phyloP scores from a whole-genome alignment of 768 basidiomycete species.

The Trametes punicea region DNA sequence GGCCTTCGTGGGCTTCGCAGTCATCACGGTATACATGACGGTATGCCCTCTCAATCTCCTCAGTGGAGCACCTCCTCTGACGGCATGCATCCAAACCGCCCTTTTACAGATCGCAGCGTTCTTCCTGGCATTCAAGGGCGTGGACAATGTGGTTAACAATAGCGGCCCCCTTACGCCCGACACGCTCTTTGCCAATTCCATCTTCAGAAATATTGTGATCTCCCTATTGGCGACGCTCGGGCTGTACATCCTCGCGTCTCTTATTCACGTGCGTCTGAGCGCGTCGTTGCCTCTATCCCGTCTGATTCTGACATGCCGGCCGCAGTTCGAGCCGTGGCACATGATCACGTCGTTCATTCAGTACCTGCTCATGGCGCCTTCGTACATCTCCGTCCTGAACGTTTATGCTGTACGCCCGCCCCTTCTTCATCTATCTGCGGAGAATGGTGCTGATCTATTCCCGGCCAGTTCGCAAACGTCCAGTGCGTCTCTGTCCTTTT shows the following conservation, averaged over 20 bases:
- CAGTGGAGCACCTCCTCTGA: constrained; percentile 2
- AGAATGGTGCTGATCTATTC: constrained; percentile 3
- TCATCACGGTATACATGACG: constrained; percentile 97
- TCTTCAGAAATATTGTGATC: constrained; percentile 83
- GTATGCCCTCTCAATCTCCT: constrained; percentile 37
- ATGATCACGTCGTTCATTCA: constrained; percentile 97
- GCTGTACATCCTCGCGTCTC: constrained; percentile 76
- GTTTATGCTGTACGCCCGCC: constrained; percentile 68
- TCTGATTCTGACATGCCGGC: background rate
- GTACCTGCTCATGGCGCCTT: constrained; percentile 87
- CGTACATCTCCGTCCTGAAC: constrained; percentile 91
- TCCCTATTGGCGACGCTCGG: constrained; percentile 87
- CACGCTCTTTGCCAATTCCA: constrained; percentile 70
- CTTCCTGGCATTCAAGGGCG: constrained; percentile 79
- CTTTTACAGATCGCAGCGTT: constrained; percentile 69
- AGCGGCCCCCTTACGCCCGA: constrained; percentile 44
- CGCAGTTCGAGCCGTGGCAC: constrained; percentile 94
- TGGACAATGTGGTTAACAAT: constrained; percentile 53
- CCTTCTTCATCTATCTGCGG: constrained; percentile 1
- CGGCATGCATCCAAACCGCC: constrained; percentile 7
- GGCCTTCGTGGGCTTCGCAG: constrained; percentile 81
- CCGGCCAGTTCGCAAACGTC: constrained; percentile 73
- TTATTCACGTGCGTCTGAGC: constrained; percentile 71
- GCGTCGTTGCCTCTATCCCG: background rate
- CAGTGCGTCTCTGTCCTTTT: constrained; percentile 39